Evolutionary conservation across 2,329 filamentous ascomycete species (phyloP).

Genomic region (Colletotrichum acutatum): DNA sequence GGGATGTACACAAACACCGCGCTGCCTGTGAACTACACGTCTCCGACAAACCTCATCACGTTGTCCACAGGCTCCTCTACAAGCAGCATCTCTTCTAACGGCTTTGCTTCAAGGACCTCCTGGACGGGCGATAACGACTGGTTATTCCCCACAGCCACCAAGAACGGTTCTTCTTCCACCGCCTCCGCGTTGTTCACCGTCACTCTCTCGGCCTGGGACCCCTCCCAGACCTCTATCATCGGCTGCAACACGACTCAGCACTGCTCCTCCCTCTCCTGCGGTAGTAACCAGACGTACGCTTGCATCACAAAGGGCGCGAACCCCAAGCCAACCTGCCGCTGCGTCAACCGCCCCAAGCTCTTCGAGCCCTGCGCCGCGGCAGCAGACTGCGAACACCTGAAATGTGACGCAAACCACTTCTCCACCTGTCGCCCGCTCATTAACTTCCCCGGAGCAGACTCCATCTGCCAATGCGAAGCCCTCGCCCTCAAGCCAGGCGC

Average conservation of each 20-base stretch:
- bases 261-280: not conserved
- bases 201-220: slow-evolving; percentile 5
- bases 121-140: not conserved
- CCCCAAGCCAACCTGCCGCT: slow-evolving; percentile 8
- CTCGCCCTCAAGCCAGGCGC: not conserved
- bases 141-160: not conserved
- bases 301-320: not conserved
- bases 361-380: not conserved
- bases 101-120: not conserved
- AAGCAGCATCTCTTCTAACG: not conserved
- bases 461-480: not conserved
- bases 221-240: not conserved
- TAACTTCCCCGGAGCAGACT: not conserved
- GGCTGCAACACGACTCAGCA: not conserved
- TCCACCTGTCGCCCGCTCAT: not conserved
- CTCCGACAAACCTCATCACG: not conserved
- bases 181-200: not conserved
- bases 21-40: not conserved
- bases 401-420: not conserved
- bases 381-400: slow-evolving; percentile 7
- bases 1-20: not conserved
- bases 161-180: not conserved
- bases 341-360: slow-evolving; percentile 3
- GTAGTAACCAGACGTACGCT: not conserved
- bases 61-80: not conserved